Base-by-base conservation (phyloP, 169 alveolate species). In the Theileria parva region DNA sequence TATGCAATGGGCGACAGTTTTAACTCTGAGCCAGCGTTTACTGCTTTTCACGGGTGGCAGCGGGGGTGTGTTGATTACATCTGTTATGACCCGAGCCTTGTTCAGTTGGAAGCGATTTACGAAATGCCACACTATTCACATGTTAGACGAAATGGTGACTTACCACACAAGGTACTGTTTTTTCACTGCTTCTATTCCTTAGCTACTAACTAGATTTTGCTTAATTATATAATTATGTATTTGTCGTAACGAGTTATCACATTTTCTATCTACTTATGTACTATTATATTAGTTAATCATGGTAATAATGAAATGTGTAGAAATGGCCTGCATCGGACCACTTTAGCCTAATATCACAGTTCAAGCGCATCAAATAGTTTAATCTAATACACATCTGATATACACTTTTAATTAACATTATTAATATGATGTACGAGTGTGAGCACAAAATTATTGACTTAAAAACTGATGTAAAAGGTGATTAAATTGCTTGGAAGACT, bases 31-130 rank as follows among this genome's bases (percentile, higher is more conserved):
- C 93, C 93, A 0, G 93, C 95, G 21, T 92, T 83, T 74, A 92
- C 95, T 11, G 95, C 94, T 8, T 92, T 81, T 88, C 95, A 92
- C 77, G 95, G 95, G 13, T 86, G 92, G 89, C 95, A 92, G 63
- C 74, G 86, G 48, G 95, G 95, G 21, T 92, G 95, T 53, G 94
- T 92, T 32, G 95, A 92, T 68, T 92, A 92, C 83, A 90, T 92
- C 25, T 92, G 92, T 79, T 91, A 90, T 72, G 69, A 91, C 19
- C 65, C 88, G 23, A 80, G 78, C 59, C 67, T 76, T 55, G 79
- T 86, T 21, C 80, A 78, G 67, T 91, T 91, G 34, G 86, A 67
- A 32, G 79, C 86, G 28, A 70, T 85, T 0, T 79, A 77, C 79
- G 87, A 85, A 76, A 48, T 85, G 79, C 91, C 91, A 3, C 63